These are phyloP conservation scores for Penicillium ucsense DNA, from an alignment of 495 filamentous ascomycete genomes.

Conservation along the genomic window DNA sequence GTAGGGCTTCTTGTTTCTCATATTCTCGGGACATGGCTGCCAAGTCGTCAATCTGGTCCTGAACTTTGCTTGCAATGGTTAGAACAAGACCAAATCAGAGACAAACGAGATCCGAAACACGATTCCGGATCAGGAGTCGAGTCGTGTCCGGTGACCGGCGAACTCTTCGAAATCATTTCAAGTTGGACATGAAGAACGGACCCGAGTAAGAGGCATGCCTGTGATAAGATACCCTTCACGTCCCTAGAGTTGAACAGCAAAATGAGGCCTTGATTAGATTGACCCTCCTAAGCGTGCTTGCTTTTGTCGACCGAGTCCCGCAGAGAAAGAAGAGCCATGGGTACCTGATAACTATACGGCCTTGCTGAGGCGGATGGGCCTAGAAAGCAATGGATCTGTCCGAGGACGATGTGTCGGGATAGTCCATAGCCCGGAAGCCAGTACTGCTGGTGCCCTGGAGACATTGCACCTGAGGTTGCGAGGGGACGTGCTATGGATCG, in stretches of 20 bases:
- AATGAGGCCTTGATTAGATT: slow-evolving; percentile 7
- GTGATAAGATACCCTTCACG: slow-evolving; percentile 46
- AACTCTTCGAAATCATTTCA: no score
- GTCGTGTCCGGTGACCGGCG: no score
- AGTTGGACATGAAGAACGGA: slow-evolving; percentile 14
- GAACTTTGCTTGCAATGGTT: background rate
- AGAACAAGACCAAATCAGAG: no score
- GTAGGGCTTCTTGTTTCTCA: slow-evolving; percentile 40
- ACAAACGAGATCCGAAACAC: no score
- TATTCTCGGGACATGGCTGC: slow-evolving; percentile 42
- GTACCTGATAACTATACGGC: slow-evolving; percentile 44
- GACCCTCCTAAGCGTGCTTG: no score
- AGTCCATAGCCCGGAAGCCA: slow-evolving; percentile 45
- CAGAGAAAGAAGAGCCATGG: slow-evolving; percentile 1
- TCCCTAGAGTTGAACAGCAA: slow-evolving; percentile 19
- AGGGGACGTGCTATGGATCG: no score
- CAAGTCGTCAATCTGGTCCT: slow-evolving; percentile 48
- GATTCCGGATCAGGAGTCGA: no score
- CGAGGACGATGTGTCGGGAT: slow-evolving; percentile 44
- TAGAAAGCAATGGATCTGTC: slow-evolving; percentile 43
- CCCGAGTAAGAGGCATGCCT: slow-evolving; percentile 42
- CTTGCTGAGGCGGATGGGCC: slow-evolving; percentile 40
- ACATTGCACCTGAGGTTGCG: slow-evolving; percentile 14
- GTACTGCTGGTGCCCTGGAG: slow-evolving; percentile 33
- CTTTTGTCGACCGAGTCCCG: slow-evolving; percentile 7